These are phyloP conservation scores for Arxiozyma slooffiae DNA, from an alignment of 1,139 yeast genomes.

Conservation along the genomic window DNA sequence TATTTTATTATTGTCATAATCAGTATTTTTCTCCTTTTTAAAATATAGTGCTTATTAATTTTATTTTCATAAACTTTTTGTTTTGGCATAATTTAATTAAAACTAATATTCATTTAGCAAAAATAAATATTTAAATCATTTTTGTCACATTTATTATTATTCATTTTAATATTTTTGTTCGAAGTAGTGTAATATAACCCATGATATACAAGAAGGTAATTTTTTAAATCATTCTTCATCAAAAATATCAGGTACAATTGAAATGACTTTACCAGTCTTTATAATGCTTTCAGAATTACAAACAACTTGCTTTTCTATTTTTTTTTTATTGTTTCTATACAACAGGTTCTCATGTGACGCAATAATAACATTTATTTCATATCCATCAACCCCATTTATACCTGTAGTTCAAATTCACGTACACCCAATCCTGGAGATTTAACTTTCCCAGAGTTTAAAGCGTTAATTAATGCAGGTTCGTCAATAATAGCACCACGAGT, in stretches of 20 bases:
- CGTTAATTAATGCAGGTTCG: conserved; percentile 51
- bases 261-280: conserved; percentile 50
- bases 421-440: conserved; percentile 76
- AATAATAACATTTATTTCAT: conserved; percentile 49
- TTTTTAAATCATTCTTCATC: conserved; percentile 21
- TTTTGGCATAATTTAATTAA: too few relatives aligned
- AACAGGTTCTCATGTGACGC: conserved; percentile 80
- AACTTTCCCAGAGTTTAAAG: conserved; percentile 59
- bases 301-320: conserved; percentile 47
- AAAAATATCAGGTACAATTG: conserved; percentile 60
- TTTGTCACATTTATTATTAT: too few relatives aligned
- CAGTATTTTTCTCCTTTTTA: not conserved
- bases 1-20: not conserved
- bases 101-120: not conserved
- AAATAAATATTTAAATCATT: too few relatives aligned
- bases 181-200: too few relatives aligned
- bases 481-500: conserved; percentile 71
- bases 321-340: conserved; percentile 45
- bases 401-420: conserved; percentile 72
- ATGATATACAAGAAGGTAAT: not conserved
- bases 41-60: too few relatives aligned
- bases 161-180: too few relatives aligned
- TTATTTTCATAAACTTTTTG: not conserved
- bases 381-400: conserved; percentile 45
- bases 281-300: conserved; percentile 34